These are phyloP conservation scores for Amniculicola lignicola DNA, from an alignment of 495 filamentous ascomycete genomes.

Conservation along the genomic window DNA sequence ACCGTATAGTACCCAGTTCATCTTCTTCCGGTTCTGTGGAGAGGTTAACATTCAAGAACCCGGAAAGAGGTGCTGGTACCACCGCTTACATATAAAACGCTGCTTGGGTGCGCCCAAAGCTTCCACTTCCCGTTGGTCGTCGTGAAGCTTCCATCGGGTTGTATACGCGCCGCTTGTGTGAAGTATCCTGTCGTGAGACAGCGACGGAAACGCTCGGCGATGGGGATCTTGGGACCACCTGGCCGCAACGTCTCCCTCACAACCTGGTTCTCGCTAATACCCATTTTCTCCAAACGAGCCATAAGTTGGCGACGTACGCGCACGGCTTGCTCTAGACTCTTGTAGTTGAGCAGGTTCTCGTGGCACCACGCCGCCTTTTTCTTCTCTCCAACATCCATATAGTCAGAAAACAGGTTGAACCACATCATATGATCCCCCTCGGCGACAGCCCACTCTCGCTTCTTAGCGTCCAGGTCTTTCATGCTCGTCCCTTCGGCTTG, in stretches of 20 bases:
- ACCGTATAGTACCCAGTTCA: slow-evolving; percentile 96
- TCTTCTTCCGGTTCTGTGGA: no score
- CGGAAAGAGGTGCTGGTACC: no score
- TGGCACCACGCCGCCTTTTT: slow-evolving; percentile 85
- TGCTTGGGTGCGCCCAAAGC: slow-evolving; percentile 87
- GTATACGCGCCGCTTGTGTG: slow-evolving; percentile 93
- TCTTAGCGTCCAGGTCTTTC: slow-evolving; percentile 66
- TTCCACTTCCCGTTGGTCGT: slow-evolving; percentile 70
- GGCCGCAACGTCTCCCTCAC: no score
- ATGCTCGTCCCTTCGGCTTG: slow-evolving; percentile 73
- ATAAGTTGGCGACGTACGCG: slow-evolving; percentile 84
- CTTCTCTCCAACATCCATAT: slow-evolving; percentile 78
- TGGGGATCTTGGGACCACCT: slow-evolving; percentile 23
- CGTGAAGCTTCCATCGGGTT: slow-evolving; percentile 85
- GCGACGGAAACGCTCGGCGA: slow-evolving; percentile 70
- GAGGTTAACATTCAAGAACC: no score
- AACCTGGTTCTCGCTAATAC: slow-evolving; percentile 56
- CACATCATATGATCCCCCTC: slow-evolving; percentile 96
- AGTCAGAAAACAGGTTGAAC: slow-evolving; percentile 89
- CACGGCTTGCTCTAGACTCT: slow-evolving; percentile 74
- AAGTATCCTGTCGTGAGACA: slow-evolving; percentile 93
- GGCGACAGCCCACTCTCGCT: slow-evolving; percentile 82
- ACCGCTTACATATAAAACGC: slow-evolving; percentile 87
- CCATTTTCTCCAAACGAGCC: slow-evolving; percentile 82
- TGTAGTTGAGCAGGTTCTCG: slow-evolving; percentile 82